Base-by-base conservation (phyloP, 345 rosid species). In the Pistacia integerrima region DNA sequence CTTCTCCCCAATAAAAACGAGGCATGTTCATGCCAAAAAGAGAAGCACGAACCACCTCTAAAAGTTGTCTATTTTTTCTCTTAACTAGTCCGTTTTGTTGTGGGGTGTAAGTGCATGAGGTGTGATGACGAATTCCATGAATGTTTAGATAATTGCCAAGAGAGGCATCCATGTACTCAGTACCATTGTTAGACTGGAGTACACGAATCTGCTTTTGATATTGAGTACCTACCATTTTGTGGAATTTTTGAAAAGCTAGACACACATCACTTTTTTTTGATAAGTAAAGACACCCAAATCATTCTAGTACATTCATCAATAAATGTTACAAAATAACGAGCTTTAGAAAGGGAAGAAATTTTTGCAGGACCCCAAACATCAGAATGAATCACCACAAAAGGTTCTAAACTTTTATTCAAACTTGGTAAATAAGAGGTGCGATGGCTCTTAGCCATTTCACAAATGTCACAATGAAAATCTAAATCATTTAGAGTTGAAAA, bases 221-320 rank as follows among this genome's bases (percentile, higher is more conserved):
- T 10, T 68, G 35, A 5, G 57, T 67, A 4, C 1, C 0, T 4
- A 60, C 36, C 48, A 76, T 67, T 1, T 3, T 38, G 11, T 57
- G n/a, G 48, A 69, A 57, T 25, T 67, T 30, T n/a, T 57, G 0
- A 60, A 22, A 22, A 22, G 22, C 22, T 22, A 22, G 22, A 22
- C 22, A 22, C 22, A 59, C 57, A 60, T 46, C 38, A 44, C 22
- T 60, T 60, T 11, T 59, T 41, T 14, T 28, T 57, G 1, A 1
- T 22, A 44, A 76, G 13, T 6, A 74, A 3, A 6, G 25, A 58
- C 0, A 76, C 30, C 60, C 35, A 76, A 44, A 49, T 69, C 36
- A 69, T 69, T 9, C 68, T 17, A 4, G 51, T 48, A 14, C 51
- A 68, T 17, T 69, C 33, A 58, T 76, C 74, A 68, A 69, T 46